Evolutionary conservation across 176 grass and related monocot genomes (phyloP).

Genomic region (Phyllostachys edulis): DNA sequence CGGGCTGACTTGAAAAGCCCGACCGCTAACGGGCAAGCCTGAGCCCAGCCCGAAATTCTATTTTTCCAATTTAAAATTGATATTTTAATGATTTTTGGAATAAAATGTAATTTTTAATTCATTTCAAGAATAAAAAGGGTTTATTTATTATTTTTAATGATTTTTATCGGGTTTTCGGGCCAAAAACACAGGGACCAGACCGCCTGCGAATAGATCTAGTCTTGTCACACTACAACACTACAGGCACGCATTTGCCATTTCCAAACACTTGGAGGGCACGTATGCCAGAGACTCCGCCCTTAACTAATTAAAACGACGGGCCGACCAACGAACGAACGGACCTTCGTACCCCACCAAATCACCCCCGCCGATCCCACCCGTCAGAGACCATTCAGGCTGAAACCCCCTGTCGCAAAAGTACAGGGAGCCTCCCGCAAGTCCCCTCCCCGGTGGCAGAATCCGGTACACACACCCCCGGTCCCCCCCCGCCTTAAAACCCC

Average conservation of each 20-base stretch:
- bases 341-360: neutral
- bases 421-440: neutral
- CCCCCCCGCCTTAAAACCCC: slow-evolving; percentile 30
- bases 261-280: neutral
- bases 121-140: too few relatives aligned
- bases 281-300: neutral
- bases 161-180: too few relatives aligned
- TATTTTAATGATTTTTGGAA: too few relatives aligned
- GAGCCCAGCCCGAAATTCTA: too few relatives aligned
- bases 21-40: too few relatives aligned
- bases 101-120: too few relatives aligned
- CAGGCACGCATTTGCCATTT: neutral
- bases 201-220: too few relatives aligned
- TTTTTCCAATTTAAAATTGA: too few relatives aligned
- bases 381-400: neutral
- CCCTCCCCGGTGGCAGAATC: slow-evolving; percentile 10
- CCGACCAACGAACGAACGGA: neutral
- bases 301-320: neutral
- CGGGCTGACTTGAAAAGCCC: too few relatives aligned
- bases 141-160: too few relatives aligned
- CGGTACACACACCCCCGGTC: slow-evolving; percentile 19
- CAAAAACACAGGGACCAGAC: too few relatives aligned
- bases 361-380: neutral
- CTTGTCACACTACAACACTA: too few relatives aligned
- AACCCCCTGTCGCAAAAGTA: neutral